These are phyloP conservation scores for Pisolithus marmoratus DNA, from an alignment of 768 basidiomycete genomes.

Conservation along the genomic window DNA sequence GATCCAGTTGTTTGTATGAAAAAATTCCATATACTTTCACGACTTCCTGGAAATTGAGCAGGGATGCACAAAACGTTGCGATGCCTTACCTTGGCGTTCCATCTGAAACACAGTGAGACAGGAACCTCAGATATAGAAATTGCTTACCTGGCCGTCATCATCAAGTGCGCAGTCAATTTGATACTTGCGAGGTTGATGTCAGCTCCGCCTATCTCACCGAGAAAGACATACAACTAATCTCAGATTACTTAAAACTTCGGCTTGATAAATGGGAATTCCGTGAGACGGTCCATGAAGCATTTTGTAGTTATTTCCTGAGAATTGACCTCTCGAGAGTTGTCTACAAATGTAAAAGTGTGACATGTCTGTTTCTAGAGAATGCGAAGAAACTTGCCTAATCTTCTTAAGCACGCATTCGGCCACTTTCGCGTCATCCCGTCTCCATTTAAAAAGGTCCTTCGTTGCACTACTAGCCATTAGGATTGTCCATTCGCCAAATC, in stretches of 20 bases:
- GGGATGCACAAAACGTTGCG: too few species aligned
- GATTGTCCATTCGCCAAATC: background rate
- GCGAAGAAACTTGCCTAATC: background rate
- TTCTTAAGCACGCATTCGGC: background rate
- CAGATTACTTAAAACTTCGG: slow-evolving; percentile 48
- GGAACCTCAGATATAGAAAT: background rate
- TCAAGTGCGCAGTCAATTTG: slow-evolving; percentile 38
- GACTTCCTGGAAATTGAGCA: slow-evolving; percentile 17
- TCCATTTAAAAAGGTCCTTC: background rate
- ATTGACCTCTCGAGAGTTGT: slow-evolving; percentile 58
- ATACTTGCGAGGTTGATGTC: slow-evolving; percentile 8
- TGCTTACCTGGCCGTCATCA: slow-evolving; percentile 21
- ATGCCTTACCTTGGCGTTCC: slow-evolving; percentile 25
- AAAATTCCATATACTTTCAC: slow-evolving; percentile 41
- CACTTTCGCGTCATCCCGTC: background rate
- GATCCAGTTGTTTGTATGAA: slow-evolving; percentile 38
- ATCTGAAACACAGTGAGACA: slow-evolving; percentile 14
- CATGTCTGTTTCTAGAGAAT: background rate
- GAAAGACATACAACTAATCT: slow-evolving; percentile 40
- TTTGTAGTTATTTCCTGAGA: slow-evolving; percentile 59
- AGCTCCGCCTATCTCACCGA: background rate
- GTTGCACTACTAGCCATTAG: background rate
- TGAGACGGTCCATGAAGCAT: slow-evolving; percentile 35
- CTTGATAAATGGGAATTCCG: slow-evolving; percentile 55
- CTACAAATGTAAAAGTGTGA: slow-evolving; percentile 24